Base-by-base conservation (phyloP, 1,139 yeast genomes). In the Schwanniomyces etchellsii region DNA sequence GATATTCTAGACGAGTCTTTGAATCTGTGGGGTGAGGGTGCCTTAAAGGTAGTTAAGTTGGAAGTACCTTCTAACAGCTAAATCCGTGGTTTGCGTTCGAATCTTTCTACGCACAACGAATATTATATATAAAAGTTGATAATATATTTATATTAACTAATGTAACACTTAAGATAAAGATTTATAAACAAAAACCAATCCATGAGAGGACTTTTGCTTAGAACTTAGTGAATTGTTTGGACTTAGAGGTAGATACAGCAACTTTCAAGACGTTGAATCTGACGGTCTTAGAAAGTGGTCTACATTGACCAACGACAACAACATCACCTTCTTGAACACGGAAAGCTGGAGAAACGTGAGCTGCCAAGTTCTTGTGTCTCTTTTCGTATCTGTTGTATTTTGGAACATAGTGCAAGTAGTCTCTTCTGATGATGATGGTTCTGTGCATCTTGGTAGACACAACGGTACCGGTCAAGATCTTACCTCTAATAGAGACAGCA, bases 381-480 rank as follows among this genome's bases (percentile, higher is more conserved):
- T 91, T 91, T 80, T 91, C 99, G 83, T 88, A 91, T 84, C 99
- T 89, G 95, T 89, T 91, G 81, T 91, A 91, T 84, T 93, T 91
- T 72, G 97, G 95, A 70, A 91, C 83, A 77, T 86, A 93, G 79
- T 93, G 99, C 71, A 93, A 86, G 93, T 93, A 93, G 67, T 91
- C 98, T 79, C 99, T 91, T 83, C 98, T 89, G 77, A 93, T 83
- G 70, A 93, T 83, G 74, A 93, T 83, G 63, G 99, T 93, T 81
- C 99, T 93, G 94, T 91, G 98, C 98, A 91, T 93, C 81, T 93
- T 93, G 81, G 98, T 89, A 62, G 98, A 91, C 52, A 91, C 96
- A 73, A 93, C 99, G 64, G 95, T 84, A 78, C 93, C 93, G 56
- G 96, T 81, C 70, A 93, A 83, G 66, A 93, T 93, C 79, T 86